Evolutionary conservation across 2,329 filamentous ascomycete genomes (phyloP), one percentile per base, ranked within the genome.

Genomic region (Chaetomium strumarium): DNA sequence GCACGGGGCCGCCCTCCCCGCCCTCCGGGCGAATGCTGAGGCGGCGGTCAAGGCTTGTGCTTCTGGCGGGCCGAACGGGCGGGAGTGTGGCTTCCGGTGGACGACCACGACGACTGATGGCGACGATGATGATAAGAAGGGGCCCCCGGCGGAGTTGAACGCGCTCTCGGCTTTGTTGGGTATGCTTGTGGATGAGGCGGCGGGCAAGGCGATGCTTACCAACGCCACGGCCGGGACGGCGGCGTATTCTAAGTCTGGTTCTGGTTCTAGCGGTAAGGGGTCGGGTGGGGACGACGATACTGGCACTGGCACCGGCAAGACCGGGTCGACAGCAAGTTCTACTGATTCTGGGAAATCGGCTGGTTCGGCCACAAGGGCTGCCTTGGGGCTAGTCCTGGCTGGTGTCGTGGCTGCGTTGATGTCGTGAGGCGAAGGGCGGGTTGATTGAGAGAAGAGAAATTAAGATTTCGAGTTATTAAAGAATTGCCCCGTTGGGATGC

Each of bases 41-140:
- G 83, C 77, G 0, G 85, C 84, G 0, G 78, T 81, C 1, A 74
- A 73, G 40, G 76, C 80, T 51, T 89, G 85, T 66, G 80, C 77
- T n/a, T n/a, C n/a, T 0, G 81, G 79, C 6, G 82, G 80, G 2
- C 66, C 67, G 1, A 74, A 67, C 16, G 58, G 54, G 5, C 48
- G 57, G 40, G 31, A 38, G 40, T 82, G 79, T 58, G 72, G 74
- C 3, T 68, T 76, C 13, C 66, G 65, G 34, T 81, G 77, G 77
- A 73, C 70, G 20, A 24, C 24, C 4, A 24, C 24, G 20, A 24
- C 24, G 24, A 24, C 24, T 4, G 59, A 63, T 4, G 68, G 63
- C 0, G 62, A 59, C 2, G 75, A 68, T 11, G 19, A 10, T 52
- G 72, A 73, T 8, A 68, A 67, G 49, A 70, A 62, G 13, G 72